Percentiles rank a stretch among this genome's conserved stretches.
Evolutionary conservation across 2,329 filamentous ascomycete genomes (phyloP).

Genomic region (Grosmannia huntii): DNA sequence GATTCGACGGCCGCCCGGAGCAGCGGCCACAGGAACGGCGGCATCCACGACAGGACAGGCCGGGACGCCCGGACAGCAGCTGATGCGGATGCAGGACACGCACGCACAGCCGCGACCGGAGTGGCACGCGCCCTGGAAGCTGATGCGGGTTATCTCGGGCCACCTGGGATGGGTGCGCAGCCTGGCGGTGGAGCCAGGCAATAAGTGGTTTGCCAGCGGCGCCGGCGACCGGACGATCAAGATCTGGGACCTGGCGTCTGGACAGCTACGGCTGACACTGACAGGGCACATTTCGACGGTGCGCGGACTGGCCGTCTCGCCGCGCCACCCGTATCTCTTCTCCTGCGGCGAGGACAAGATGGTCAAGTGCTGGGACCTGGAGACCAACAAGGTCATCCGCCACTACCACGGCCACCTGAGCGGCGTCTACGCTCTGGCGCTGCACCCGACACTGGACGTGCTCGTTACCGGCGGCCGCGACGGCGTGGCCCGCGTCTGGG

Average conservation of each 20-base stretch:
- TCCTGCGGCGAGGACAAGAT: slow-evolving; percentile 98
- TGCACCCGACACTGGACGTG: slow-evolving; percentile 93
- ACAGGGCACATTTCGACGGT: slow-evolving; percentile 94
- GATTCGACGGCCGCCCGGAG: slow-evolving; percentile 15
- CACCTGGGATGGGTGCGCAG: slow-evolving; percentile 90
- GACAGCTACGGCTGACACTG: slow-evolving; percentile 69
- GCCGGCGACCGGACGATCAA: slow-evolving; percentile 96
- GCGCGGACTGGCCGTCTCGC: slow-evolving; percentile 80
- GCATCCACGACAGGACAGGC: slow-evolving; percentile 4
- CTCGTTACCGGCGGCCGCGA: slow-evolving; percentile 91
- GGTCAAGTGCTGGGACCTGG: slow-evolving; percentile 99
- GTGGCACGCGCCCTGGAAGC: slow-evolving; percentile 97
- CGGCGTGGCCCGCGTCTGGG: slow-evolving; percentile 91
- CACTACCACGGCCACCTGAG: slow-evolving; percentile 96
- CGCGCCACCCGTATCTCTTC: slow-evolving; percentile 91
- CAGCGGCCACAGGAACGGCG: background rate
- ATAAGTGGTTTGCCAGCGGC: slow-evolving; percentile 94
- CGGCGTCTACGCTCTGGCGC: slow-evolving; percentile 80
- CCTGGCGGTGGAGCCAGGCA: slow-evolving; percentile 85
- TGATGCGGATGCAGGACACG: slow-evolving; percentile 19
- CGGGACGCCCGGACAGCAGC: slow-evolving; percentile 24
- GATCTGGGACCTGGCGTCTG: slow-evolving; percentile 92
- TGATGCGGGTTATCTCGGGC: slow-evolving; percentile 94
- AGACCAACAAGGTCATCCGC: slow-evolving; percentile 98
- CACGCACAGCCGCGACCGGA: slow-evolving; percentile 55